phyloP scores from a whole-genome alignment of 2,329 filamentous ascomycete species.

The Harringtonia aguacate region DNA sequence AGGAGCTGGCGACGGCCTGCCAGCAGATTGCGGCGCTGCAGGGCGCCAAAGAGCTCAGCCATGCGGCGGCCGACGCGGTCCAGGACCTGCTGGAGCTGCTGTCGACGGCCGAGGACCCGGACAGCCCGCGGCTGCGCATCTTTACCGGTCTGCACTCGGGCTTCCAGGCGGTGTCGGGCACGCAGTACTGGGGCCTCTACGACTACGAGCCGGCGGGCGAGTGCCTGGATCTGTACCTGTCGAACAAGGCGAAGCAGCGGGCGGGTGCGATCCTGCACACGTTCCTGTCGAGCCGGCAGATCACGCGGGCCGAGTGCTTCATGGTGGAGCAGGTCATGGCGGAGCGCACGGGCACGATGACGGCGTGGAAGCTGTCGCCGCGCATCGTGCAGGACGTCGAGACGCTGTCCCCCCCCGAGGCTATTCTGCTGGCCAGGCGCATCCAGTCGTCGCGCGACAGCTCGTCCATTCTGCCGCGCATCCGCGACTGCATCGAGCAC shows the following conservation, averaged over 20 bases:
- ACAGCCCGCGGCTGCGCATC: slow-evolving; percentile 9
- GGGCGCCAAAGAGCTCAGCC: slow-evolving; percentile 1
- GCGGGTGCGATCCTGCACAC: slow-evolving; percentile 32
- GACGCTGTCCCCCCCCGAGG: slow-evolving; percentile 27
- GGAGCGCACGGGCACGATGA: slow-evolving; percentile 11
- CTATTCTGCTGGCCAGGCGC: slow-evolving; percentile 25
- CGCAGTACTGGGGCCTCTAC: slow-evolving; percentile 14
- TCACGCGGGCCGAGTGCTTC: slow-evolving; percentile 23
- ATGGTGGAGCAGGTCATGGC: slow-evolving; percentile 26
- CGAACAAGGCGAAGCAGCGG: slow-evolving; percentile 27
- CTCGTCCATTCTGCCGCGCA: slow-evolving; percentile 15
- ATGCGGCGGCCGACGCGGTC: neutral
- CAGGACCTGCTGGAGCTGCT: slow-evolving; percentile 3
- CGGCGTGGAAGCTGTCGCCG: slow-evolving; percentile 13
- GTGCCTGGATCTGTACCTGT: slow-evolving; percentile 26
- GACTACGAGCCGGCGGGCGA: slow-evolving; percentile 11
- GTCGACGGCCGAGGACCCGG: neutral
- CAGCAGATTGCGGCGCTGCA: slow-evolving; percentile 13
- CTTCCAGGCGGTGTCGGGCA: slow-evolving; percentile 12
- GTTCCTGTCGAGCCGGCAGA: slow-evolving; percentile 27
- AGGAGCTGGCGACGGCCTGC: slow-evolving; percentile 12
- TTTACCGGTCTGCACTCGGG: slow-evolving; percentile 15
- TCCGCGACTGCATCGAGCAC: slow-evolving; percentile 22
- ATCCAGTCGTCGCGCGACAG: slow-evolving; percentile 5
- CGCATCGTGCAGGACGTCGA: slow-evolving; percentile 30